Percentiles rank a stretch among this genome's conserved stretches.
phyloP scores from a whole-genome alignment of 495 filamentous ascomycete genomes.

The Viridothelium virens region DNA sequence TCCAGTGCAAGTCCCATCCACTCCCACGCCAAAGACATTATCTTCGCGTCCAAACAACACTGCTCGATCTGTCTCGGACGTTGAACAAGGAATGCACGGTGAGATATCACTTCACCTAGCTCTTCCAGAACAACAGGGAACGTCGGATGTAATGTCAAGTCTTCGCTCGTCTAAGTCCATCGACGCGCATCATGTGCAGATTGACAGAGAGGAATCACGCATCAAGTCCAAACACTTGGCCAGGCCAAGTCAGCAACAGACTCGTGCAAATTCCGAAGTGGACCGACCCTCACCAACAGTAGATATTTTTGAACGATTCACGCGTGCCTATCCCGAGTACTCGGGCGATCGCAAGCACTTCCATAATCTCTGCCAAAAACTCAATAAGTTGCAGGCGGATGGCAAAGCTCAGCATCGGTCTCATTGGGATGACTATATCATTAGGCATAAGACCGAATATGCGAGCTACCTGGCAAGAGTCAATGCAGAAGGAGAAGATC shows the following conservation, averaged over 20 bases:
- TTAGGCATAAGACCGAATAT: conserved; percentile 27
- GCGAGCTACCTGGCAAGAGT: conserved; percentile 19
- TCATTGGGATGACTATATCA: conserved; percentile 33
- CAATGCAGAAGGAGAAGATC: conserved; percentile 16
- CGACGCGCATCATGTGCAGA: background rate
- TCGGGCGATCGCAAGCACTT: conserved; percentile 27
- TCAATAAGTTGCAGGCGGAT: conserved; percentile 20
- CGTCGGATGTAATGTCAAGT: background rate
- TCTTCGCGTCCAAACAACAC: background rate
- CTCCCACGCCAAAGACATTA: background rate
- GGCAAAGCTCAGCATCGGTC: conserved; percentile 24
- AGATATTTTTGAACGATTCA: conserved; percentile 25
- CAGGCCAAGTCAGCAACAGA: background rate
- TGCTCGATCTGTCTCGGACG: background rate
- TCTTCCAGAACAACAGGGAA: background rate
- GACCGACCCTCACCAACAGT: background rate
- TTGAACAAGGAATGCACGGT: background rate
- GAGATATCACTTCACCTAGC: background rate
- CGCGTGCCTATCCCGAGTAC: conserved; percentile 26
- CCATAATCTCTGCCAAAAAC: conserved; percentile 20
- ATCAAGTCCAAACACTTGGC: background rate
- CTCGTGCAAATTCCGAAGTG: background rate
- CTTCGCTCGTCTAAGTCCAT: background rate
- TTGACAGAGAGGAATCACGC: background rate
- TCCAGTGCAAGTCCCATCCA: background rate